Conservation (phyloP, 441 rosid genomes). For the Erodium chrysanthum region DNA sequence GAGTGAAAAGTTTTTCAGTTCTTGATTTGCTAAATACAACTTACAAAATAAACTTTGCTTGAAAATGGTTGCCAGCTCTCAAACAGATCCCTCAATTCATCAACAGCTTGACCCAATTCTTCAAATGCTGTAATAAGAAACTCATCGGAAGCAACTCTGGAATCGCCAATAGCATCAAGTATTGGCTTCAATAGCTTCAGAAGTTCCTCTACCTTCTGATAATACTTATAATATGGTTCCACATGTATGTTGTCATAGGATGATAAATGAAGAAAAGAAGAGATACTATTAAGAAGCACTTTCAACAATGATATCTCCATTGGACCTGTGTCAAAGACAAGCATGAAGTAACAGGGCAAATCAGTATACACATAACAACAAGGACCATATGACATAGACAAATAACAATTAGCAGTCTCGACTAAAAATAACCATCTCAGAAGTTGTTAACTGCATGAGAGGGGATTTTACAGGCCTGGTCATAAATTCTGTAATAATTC, state of each 20-base stretch:
- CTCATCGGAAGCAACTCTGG: conserved; percentile 48
- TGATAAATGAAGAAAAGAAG: conserved; percentile 47
- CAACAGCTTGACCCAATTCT: conserved; percentile 55
- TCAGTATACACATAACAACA: conserved; percentile 5
- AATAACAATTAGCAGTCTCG: not conserved
- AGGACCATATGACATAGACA: not conserved
- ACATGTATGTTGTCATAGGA: conserved; percentile 35
- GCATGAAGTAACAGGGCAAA: not conserved
- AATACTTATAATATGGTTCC: conserved; percentile 53
- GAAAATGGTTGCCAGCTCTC: conserved; percentile 57
- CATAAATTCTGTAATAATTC: not conserved
- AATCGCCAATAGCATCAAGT: conserved; percentile 50
- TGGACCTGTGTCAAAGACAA: conserved; percentile 32
- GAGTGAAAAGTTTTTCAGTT: not conserved
- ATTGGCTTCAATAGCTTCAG: conserved; percentile 65
- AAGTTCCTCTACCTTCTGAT: conserved; percentile 57
- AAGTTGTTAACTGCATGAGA: not conserved
- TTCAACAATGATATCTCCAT: conserved; percentile 72
- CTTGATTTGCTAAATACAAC: conserved; percentile 19
- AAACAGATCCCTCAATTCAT: conserved; percentile 49
- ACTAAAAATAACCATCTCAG: not conserved
- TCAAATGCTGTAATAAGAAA: conserved; percentile 45
- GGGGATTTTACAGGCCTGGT: not conserved
- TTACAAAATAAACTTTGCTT: conserved; percentile 72
- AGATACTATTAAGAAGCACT: conserved; percentile 48